Percentiles rank a stretch among this genome's conserved stretches.
Conservation (phyloP, 2,329 filamentous ascomycete genomes). For the Dichotomopilus funicola region DNA sequence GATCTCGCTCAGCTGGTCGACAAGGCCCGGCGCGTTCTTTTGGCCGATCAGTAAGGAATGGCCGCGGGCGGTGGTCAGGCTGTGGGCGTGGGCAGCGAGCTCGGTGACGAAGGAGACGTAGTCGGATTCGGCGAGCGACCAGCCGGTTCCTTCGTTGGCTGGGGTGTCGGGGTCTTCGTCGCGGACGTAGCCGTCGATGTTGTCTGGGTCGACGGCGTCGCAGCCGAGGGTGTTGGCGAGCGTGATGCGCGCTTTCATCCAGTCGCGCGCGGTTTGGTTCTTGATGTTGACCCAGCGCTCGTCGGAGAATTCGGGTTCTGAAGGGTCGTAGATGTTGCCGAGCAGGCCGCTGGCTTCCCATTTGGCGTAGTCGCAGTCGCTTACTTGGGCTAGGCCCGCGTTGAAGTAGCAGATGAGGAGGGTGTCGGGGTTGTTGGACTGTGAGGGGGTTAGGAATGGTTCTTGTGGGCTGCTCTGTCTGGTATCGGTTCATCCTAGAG, state of each 20-base stretch:
- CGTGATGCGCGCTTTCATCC: conserved; percentile 12
- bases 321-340: conserved; percentile 10
- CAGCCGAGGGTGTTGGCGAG: conserved; percentile 13
- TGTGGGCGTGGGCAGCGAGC: conserved; percentile 12
- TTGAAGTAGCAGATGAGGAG: conserved; percentile 19
- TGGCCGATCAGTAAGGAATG: conserved; percentile 15
- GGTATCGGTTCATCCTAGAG: background rate
- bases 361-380: conserved; percentile 16
- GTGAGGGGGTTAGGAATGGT: too few species aligned
- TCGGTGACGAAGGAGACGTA: conserved; percentile 11
- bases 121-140: conserved; percentile 4
- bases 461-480: background rate
- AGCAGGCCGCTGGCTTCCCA: conserved; percentile 14
- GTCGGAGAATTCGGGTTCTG: conserved; percentile 9
- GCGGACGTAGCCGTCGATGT: conserved; percentile 14
- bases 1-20: background rate
- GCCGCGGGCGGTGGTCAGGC: conserved; percentile 6
- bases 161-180: background rate
- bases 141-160: conserved; percentile 10
- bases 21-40: conserved; percentile 17
- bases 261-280: conserved; percentile 12
- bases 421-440: conserved; percentile 4
- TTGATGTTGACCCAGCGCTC: conserved; percentile 18
- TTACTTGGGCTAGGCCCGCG: conserved; percentile 14
- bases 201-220: conserved; percentile 18